Base-by-base conservation (phyloP, 106 monocot genomes). In the Acorus calamus region DNA sequence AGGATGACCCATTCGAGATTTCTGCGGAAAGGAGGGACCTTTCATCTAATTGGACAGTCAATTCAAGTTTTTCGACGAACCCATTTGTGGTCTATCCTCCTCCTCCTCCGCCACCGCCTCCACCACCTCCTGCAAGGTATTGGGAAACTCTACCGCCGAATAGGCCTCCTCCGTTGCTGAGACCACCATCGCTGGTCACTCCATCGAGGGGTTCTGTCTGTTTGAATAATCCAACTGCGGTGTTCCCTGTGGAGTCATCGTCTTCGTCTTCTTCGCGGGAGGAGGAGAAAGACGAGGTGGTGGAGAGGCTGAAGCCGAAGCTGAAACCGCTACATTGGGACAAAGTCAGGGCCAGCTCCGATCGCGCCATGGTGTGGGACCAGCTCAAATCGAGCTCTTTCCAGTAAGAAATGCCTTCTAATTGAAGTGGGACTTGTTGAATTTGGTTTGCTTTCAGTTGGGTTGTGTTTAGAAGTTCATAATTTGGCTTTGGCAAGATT, bases 261-360 rank as follows among this genome's bases (percentile, higher is more conserved):
- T 28, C 28, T 28, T 28, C 28, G 28, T 28, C 28, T 28, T 28
- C 28, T 28, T 28, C 28, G 28, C 28, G 28, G 28, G 28, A 28
- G 28, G 57, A 60, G 42, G 67, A 28, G 9, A 11, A 9, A 3
- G 80, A 63, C 54, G 74, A 12, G 67, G 73, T 47, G 14, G 83
- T 80, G 57, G 78, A 69, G 60, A 66, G 51, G 3, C 73, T 60
- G 5, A 61, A 72, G 67, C 83, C 80, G 6, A 96, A 88, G 74
- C 44, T 96, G 81, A 96, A 96, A 72, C 84, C 96, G 52, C 64
- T 96, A 74, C 91, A 96, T 54, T 91, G 96, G 96, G 96, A 96
- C 62, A 96, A 96, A 65, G 96, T 96, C 14, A 64, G 80, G 63
- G 96, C 96, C 3, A 96, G 91, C 78, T 88, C 96, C 3, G 83